Percentiles rank a stretch among this genome's conserved stretches.
Evolutionary conservation across 2,329 filamentous ascomycete genomes (phyloP).

Genomic region (Curvularia spicifera): DNA sequence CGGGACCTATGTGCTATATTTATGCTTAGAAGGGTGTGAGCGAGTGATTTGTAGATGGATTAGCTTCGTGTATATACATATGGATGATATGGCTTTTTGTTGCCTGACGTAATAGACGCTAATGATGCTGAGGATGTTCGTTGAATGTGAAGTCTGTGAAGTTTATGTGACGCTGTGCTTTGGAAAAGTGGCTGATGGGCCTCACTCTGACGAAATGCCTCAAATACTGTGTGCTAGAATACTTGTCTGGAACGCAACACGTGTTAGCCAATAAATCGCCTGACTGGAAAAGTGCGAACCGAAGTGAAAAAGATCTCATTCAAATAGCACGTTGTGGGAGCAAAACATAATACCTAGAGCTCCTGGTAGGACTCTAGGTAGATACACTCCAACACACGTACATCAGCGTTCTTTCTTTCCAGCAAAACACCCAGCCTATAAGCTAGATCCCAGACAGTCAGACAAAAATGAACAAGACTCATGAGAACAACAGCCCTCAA

Average conservation of each 20-base stretch:
- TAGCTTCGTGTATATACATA: not conserved
- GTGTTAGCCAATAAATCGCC: not conserved
- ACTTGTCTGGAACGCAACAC: not conserved
- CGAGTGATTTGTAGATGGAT: not conserved
- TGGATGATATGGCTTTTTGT: not conserved
- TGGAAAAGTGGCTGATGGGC: no score
- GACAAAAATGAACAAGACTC: not conserved
- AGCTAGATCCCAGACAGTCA: not conserved
- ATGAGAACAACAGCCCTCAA: not conserved
- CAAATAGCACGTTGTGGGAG: not conserved
- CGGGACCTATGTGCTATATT: constrained; percentile 46
- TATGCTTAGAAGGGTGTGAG: constrained; percentile 28
- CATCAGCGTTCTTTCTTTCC: not conserved
- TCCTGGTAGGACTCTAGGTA: no score
- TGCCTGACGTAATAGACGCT: not conserved
- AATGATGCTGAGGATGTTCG: not conserved
- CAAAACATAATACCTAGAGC: no score
- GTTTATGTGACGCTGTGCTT: not conserved
- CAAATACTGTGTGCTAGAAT: no score
- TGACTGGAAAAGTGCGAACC: not conserved
- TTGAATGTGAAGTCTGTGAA: not conserved
- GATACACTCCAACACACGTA: not conserved
- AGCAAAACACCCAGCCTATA: not conserved
- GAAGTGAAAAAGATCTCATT: not conserved
- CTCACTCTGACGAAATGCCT: no score